These are phyloP conservation scores for Ambrosiella cleistominuta DNA, from an alignment of 2,329 filamentous ascomycete species.

Conservation along the genomic window DNA sequence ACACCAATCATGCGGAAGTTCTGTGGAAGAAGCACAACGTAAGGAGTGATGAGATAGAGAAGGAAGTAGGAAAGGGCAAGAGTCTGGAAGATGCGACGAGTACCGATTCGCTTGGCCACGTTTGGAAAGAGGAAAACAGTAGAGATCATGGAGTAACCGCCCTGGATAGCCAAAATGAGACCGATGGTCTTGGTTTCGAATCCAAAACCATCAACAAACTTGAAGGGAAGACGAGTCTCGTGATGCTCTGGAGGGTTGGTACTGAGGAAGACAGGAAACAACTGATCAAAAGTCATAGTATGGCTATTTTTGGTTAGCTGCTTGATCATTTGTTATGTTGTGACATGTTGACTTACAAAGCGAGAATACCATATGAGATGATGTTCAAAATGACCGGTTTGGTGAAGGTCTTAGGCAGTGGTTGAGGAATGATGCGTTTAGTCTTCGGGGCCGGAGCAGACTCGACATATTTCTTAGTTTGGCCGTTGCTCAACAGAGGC, in stretches of 20 bases:
- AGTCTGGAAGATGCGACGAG: constrained; percentile 64
- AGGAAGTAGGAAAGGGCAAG: constrained; percentile 70
- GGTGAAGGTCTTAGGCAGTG: constrained; percentile 51
- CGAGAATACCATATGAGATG: constrained; percentile 75
- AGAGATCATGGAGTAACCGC: constrained; percentile 72
- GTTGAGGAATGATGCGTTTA: background rate
- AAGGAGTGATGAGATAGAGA: constrained; percentile 75
- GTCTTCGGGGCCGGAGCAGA: background rate
- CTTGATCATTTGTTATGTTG: constrained; percentile 12
- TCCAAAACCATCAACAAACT: constrained; percentile 74
- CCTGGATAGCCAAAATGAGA: constrained; percentile 74
- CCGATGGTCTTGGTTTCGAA: constrained; percentile 73
- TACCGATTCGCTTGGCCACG: constrained; percentile 57
- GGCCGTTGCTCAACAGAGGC: constrained; percentile 3
- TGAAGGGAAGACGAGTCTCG: constrained; percentile 55
- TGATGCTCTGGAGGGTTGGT: constrained; percentile 34
- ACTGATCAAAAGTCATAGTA: constrained; percentile 89
- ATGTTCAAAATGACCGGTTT: constrained; percentile 75
- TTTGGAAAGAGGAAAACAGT: constrained; percentile 73
- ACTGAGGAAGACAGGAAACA: constrained; percentile 82
- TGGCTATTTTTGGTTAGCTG: constrained; percentile 42
- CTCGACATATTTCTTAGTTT: background rate
- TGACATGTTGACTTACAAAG: constrained; percentile 56
- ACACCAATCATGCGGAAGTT: constrained; percentile 55
- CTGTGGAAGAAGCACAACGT: constrained; percentile 68